These are phyloP conservation scores for sweet orange (Citrus sinensis) DNA, from an alignment of 345 rosid genomes.

Conservation along the genomic window DVS_A1.0 CM039168.1:1125501-1126000, in stretches of 20 bases:
- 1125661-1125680: constrained; percentile 51
- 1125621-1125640: constrained; percentile 41
- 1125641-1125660: constrained; percentile 60
- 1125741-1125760: constrained; percentile 61
- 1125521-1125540: constrained; percentile 48
- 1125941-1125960: constrained; percentile 61
- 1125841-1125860: constrained; percentile 59
- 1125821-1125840: constrained; percentile 63
- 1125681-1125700: constrained; percentile 37
- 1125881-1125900: constrained; percentile 62
- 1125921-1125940: constrained; percentile 59
- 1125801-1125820: constrained; percentile 61
- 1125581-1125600: constrained; percentile 54
- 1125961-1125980: constrained; percentile 43
- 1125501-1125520: constrained; percentile 45
- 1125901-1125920: constrained; percentile 69
- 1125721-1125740: constrained; percentile 77
- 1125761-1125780: constrained; percentile 48
- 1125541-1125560: constrained; percentile 53
- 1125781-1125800: constrained; percentile 68
- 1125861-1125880: constrained; percentile 81
- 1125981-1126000: constrained; percentile 85
- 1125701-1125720: constrained; percentile 52
- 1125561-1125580: constrained; percentile 43
- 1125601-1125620: constrained; percentile 56